Conservation (phyloP, 2,329 filamentous ascomycete genomes). For the Pseudogymnoascus sp. region DNA sequence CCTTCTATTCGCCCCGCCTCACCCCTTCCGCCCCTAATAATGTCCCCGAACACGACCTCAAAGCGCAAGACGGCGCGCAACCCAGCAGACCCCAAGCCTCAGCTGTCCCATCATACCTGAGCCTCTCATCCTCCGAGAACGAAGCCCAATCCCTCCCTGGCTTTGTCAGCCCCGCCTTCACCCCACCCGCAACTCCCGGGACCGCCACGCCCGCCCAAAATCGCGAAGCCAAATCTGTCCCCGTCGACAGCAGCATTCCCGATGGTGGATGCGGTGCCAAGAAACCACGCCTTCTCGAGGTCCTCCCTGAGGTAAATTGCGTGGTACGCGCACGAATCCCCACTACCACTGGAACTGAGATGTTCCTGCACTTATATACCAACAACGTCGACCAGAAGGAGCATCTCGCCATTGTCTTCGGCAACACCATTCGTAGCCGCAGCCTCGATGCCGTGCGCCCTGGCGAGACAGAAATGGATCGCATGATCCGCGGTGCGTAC, state of each 20-base stretch:
- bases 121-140: constrained; percentile 11
- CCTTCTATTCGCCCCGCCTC: constrained; percentile 30
- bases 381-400: constrained; percentile 94
- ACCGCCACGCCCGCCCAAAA: constrained; percentile 42
- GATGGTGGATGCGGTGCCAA: constrained; percentile 53
- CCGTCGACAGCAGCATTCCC: constrained; percentile 50
- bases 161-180: constrained; percentile 80
- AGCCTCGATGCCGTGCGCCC: constrained; percentile 63
- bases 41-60: constrained; percentile 29
- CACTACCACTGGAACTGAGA: constrained; percentile 83
- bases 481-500: constrained; percentile 93
- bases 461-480: constrained; percentile 77
- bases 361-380: constrained; percentile 92
- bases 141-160: constrained; percentile 22
- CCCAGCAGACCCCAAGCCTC: constrained; percentile 7
- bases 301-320: constrained; percentile 80
- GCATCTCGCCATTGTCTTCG: constrained; percentile 95
- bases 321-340: constrained; percentile 92
- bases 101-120: constrained; percentile 13
- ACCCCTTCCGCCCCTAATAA: constrained; percentile 27
- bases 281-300: constrained; percentile 64
- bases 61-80: constrained; percentile 14
- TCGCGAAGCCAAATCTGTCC: constrained; percentile 31
- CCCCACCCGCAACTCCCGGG: constrained; percentile 59
- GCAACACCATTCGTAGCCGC: constrained; percentile 68